Evolutionary conservation across 2,329 filamentous ascomycete genomes (phyloP).

Genomic region (Diaporthe caulivora): DNA sequence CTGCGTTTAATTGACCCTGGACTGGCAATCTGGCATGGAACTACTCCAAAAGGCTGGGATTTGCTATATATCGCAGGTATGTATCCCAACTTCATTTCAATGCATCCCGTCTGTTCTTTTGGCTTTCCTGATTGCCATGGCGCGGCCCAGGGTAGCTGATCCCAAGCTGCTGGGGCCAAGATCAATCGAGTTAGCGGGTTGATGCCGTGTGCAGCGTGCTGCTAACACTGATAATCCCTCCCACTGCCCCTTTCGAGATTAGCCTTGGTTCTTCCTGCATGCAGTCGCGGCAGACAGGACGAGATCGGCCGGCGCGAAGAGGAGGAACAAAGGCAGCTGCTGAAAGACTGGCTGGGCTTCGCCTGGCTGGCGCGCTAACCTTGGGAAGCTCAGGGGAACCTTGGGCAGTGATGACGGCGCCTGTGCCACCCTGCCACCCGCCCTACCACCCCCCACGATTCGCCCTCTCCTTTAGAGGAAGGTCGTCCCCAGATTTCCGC

Average conservation of each 20-base stretch:
- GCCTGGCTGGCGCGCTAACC: conserved; percentile 34
- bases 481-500: conserved; percentile 28
- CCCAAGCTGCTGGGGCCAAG: not conserved
- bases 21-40: not conserved
- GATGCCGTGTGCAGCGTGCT: not conserved
- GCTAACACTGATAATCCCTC: conserved; percentile 34
- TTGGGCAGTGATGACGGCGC: conserved; percentile 8
- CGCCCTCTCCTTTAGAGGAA: conserved; percentile 28
- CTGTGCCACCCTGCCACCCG: conserved; percentile 1
- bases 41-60: not conserved
- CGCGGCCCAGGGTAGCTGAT: conserved; percentile 8
- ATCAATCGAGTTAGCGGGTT: conserved; percentile 6
- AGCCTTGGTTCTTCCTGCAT: conserved; percentile 22
- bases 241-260: conserved; percentile 25
- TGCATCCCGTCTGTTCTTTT: conserved; percentile 22
- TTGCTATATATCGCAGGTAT: not conserved
- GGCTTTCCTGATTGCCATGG: not conserved
- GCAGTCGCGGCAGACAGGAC: conserved; percentile 32
- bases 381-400: conserved; percentile 40
- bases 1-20: not conserved
- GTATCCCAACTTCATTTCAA: not conserved
- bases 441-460: conserved; percentile 21
- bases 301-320: conserved; percentile 20
- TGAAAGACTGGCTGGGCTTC: conserved; percentile 20
- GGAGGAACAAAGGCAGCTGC: not conserved